Evolutionary conservation across 108 stramenopile genomes (phyloP).

Genomic region (Seminavis robusta): DNA sequence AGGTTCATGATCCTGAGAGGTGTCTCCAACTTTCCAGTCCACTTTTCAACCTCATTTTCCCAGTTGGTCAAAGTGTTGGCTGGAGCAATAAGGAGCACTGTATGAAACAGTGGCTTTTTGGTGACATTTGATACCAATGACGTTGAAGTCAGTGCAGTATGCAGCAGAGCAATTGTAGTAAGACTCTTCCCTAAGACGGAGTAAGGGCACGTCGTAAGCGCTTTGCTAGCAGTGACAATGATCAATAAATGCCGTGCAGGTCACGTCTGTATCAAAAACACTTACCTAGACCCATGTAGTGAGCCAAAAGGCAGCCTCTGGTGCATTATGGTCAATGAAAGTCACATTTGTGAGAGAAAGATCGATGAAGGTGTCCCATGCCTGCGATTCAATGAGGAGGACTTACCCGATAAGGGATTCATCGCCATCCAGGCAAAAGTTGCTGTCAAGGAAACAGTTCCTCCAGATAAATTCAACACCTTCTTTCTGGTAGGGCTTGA

Average conservation of each 20-base stretch:
- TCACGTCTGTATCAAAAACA: no score
- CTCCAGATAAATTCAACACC: conserved; percentile 69
- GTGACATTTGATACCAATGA: conserved; percentile 10
- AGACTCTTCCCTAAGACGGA: conserved; percentile 42
- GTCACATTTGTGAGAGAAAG: no score
- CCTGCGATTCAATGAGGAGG: no score
- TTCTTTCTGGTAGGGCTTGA: conserved; percentile 71
- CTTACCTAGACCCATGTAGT: conserved; percentile 49
- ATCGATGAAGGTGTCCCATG: no score
- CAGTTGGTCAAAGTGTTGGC: conserved; percentile 72
- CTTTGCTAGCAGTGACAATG: no score
- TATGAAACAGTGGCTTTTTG: conserved; percentile 24
- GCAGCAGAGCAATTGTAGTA: conserved; percentile 43
- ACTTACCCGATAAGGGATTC: no score
- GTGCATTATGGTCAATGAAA: conserved; percentile 15
- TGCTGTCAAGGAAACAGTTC: conserved; percentile 54
- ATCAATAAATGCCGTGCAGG: no score
- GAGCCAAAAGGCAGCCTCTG: conserved; percentile 70
- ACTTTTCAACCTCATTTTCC: conserved; percentile 68
- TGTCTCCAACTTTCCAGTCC: conserved; percentile 37
- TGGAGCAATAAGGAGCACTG: conserved; percentile 57
- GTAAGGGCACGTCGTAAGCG: not conserved
- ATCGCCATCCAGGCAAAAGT: no score
- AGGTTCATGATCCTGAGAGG: conserved; percentile 28
- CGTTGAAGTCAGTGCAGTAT: conserved; percentile 61